Evolutionary conservation across 1,284 basidiomycete genomes (phyloP).

Genomic region (Marasmius sp.): DNA sequence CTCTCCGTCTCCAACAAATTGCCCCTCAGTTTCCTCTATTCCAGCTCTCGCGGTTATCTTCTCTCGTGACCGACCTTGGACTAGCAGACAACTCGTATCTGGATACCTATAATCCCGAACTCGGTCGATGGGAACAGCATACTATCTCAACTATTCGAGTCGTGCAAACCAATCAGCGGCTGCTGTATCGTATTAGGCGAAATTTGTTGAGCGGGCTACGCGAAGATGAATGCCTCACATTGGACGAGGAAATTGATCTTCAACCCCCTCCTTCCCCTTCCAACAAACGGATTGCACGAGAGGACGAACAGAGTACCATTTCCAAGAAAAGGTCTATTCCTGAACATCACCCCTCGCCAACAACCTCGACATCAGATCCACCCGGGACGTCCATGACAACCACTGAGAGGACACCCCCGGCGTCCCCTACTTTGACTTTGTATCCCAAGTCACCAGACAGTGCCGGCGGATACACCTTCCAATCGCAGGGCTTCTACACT

Average conservation of each 20-base stretch:
- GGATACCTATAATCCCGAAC: constrained; percentile 54
- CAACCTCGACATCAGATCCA: neutral
- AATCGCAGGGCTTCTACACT: constrained; percentile 14
- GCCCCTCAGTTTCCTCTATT: constrained; percentile 65
- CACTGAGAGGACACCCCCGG: constrained; percentile 18
- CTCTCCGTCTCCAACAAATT: constrained; percentile 58
- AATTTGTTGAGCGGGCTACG: constrained; percentile 54
- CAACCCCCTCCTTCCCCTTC: constrained; percentile 26
- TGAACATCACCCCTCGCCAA: too few species aligned
- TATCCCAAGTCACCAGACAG: constrained; percentile 1
- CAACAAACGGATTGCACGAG: constrained; percentile 23
- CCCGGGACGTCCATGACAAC: constrained; percentile 11
- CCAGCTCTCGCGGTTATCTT: constrained; percentile 50
- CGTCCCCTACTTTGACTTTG: constrained; percentile 1
- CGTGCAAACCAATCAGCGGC: constrained; percentile 27
- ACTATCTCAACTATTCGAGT: constrained; percentile 21
- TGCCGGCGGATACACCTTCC: constrained; percentile 4
- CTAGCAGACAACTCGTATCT: constrained; percentile 51
- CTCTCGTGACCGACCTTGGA: constrained; percentile 52
- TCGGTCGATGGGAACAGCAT: constrained; percentile 51
- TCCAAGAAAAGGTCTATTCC: neutral
- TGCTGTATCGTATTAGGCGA: constrained; percentile 59
- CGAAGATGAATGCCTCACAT: constrained; percentile 56
- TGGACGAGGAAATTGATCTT: constrained; percentile 51
- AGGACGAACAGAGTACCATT: constrained; percentile 5